Percentiles rank a stretch among this genome's conserved stretches.
Conservation (phyloP, 441 rosid genomes). For the Dalechampia spathulata region DNA sequence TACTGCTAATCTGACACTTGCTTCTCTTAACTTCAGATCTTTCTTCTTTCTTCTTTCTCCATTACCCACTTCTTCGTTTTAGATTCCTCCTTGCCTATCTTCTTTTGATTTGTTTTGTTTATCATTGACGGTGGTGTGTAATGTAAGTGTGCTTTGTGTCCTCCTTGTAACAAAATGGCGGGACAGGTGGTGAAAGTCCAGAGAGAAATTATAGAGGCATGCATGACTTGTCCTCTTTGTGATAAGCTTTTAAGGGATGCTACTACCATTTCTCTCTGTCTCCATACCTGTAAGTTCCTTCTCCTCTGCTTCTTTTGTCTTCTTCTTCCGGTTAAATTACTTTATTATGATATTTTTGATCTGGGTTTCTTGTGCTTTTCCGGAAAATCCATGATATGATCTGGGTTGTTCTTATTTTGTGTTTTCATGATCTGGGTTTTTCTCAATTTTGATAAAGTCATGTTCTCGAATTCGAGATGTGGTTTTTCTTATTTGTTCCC, state of each 20-base stretch:
- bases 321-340: background rate
- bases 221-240: conserved; percentile 82
- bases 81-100: background rate
- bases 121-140: no score
- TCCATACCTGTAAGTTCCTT: conserved; percentile 69
- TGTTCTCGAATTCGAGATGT: background rate
- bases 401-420: conserved; percentile 19
- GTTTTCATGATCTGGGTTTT: conserved; percentile 23
- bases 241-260: conserved; percentile 52
- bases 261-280: conserved; percentile 84
- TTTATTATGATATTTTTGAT: conserved; percentile 16
- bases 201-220: conserved; percentile 61
- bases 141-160: no score
- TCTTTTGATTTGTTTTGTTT: no score
- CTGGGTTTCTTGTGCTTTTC: conserved; percentile 11
- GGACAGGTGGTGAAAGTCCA: conserved; percentile 56
- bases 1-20: background rate
- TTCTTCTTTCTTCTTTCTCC: background rate
- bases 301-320: background rate
- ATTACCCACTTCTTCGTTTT: conserved; percentile 12
- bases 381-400: conserved; percentile 12
- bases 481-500: background rate
- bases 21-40: conserved; percentile 10
- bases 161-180: conserved; percentile 24
- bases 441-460: conserved; percentile 6